Evolutionary conservation across 305 asterid species (phyloP), one percentile per base, ranked within the genome.

Genomic region (Fraxinus xanthoxyloides): DNA sequence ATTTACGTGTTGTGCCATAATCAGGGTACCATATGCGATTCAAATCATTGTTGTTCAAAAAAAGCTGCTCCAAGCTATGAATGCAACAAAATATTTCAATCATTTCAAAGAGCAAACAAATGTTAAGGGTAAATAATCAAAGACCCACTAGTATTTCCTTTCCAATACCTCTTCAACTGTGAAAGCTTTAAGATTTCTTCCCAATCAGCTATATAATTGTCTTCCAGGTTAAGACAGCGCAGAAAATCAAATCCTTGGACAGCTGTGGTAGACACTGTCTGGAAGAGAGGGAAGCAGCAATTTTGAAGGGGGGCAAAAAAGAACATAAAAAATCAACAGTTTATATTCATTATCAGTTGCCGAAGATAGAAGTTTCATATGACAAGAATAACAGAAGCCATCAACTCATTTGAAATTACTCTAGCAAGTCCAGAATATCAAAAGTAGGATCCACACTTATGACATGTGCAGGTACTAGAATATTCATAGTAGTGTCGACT

Each of bases 21-120:
- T 90, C 91, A 38, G 97, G 97, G 85, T 92, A 93, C 86, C 93
- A 87, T 65, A 93, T 84, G 75, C 77, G 87, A 69, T 82, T 89
- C 84, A 94, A 59, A 75, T 87, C 82, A 83, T 96, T 96, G 87
- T 93, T 90, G 91, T 92, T 96, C 90, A 96, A 82, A 72, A 89
- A 87, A 75, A 96, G 95, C 93, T 94, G 95, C 87, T 91, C 97
- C 93, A 96, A 90, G 72, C 99, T 96, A 85, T 84, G 84, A 81
- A 76, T 84, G 85, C 67, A 84, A 80, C 26, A 83, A 36, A 77
- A 84, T 34, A 80, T 35, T 76, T 87, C 72, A 82, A 65, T 21
- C 36, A 36, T 63, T 63, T 19, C 65, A 81, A 81, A 72, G 56
- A 59, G 31, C 61, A 48, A 36, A 84, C 46, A 78, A 51, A 17